Conservation (phyloP, 495 filamentous ascomycete species). For the Xylaria grammica region DNA sequence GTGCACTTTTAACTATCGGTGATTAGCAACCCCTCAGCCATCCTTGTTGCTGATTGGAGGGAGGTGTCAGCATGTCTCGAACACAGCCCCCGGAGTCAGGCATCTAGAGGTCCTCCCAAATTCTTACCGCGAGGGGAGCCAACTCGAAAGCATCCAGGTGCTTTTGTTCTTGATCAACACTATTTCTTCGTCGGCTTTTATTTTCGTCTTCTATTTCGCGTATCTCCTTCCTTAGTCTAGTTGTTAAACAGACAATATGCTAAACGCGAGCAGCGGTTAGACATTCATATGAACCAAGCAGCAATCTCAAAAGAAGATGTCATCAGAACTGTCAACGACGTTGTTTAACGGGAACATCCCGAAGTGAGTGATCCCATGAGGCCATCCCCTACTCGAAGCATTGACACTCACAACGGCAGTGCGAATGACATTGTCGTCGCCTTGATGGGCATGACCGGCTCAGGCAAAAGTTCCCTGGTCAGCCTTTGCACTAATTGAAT, state of each 20-base stretch:
- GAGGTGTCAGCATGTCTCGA: too few relatives aligned
- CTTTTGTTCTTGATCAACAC: background rate
- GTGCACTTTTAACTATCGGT: too few relatives aligned
- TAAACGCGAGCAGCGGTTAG: too few relatives aligned
- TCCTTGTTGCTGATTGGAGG: background rate
- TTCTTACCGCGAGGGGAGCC: too few relatives aligned
- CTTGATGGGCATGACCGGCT: slow-evolving; percentile 50
- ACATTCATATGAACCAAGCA: too few relatives aligned
- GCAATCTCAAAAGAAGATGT: background rate
- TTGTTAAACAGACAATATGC: too few relatives aligned
- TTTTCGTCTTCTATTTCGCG: too few relatives aligned
- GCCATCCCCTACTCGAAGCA: too few relatives aligned
- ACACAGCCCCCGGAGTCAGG: too few relatives aligned
- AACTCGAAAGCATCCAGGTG: too few relatives aligned
- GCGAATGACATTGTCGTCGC: slow-evolving; percentile 36
- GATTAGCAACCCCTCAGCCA: background rate
- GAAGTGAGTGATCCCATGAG: background rate
- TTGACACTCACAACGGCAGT: background rate
- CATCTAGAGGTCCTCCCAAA: too few relatives aligned
- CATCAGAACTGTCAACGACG: background rate
- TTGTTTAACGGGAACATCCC: background rate
- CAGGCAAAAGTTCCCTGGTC: slow-evolving; percentile 48
- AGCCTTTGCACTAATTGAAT: slow-evolving; percentile 27
- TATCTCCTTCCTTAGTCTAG: background rate
- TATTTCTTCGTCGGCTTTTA: background rate